These are phyloP conservation scores for Phytophthora multivora DNA, from an alignment of 352 stramenopile species.

Conservation along the genomic window DNA sequence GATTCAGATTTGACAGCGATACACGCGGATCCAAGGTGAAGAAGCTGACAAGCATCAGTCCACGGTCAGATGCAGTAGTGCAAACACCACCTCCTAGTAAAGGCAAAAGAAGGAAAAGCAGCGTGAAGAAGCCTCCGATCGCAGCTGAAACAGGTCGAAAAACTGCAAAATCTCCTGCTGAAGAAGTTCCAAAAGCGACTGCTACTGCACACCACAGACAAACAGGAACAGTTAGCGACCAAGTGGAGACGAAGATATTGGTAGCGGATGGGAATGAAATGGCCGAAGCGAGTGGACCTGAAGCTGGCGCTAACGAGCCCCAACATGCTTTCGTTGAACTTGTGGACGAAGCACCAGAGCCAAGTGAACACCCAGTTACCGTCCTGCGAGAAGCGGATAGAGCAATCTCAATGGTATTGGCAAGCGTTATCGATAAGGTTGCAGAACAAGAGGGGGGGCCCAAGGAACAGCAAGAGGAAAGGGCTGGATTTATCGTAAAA, in stretches of 20 bases:
- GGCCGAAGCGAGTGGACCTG: too few relatives aligned
- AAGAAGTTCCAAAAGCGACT: constrained; percentile 3
- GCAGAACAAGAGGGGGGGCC: neutral
- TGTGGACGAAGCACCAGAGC: too few relatives aligned
- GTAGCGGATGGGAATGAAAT: too few relatives aligned
- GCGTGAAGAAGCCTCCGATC: constrained; percentile 15
- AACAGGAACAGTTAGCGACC: too few relatives aligned
- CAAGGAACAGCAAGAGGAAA: neutral
- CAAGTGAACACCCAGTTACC: too few relatives aligned
- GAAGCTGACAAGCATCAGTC: constrained; percentile 5
- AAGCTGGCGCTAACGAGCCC: neutral
- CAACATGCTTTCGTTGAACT: too few relatives aligned
- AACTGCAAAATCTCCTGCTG: neutral
- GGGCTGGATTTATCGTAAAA: neutral
- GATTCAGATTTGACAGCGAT: constrained; percentile 54
- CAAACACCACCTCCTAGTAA: constrained; percentile 6
- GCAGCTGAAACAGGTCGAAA: constrained; percentile 1
- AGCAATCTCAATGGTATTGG: constrained; percentile 1
- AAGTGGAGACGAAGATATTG: too few relatives aligned
- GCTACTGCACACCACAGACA: too few relatives aligned
- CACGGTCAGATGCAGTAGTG: neutral
- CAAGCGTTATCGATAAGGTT: constrained; percentile 4
- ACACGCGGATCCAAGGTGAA: constrained; percentile 8
- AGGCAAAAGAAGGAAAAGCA: constrained; percentile 27
- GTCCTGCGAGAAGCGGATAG: neutral